Percentiles rank a stretch among this genome's conserved stretches.
Evolutionary conservation across 192 early-diverging fungal species (phyloP).

Genomic region (Coemansia sp.): DNA sequence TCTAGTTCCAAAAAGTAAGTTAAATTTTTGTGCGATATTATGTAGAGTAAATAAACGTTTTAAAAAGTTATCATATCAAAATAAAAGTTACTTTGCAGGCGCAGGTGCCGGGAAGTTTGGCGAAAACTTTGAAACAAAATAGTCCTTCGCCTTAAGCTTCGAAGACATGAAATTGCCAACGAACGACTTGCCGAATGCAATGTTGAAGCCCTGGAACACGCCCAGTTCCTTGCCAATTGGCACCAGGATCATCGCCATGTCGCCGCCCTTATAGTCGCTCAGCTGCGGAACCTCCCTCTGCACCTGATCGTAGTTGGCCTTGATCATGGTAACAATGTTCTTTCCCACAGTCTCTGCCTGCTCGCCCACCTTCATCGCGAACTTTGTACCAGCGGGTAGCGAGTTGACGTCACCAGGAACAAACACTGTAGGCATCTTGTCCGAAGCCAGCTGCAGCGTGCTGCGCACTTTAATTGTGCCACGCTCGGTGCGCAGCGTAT

Average conservation of each 20-base stretch:
- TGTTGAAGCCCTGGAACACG: constrained; percentile 34
- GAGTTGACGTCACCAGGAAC: constrained; percentile 55
- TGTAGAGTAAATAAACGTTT: too few species aligned
- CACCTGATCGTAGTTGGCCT: constrained; percentile 8
- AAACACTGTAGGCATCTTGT: constrained; percentile 46
- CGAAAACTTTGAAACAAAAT: constrained; percentile 10
- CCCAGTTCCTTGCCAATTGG: constrained; percentile 40
- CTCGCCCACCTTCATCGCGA: constrained; percentile 20
- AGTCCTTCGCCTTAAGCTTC: constrained; percentile 40
- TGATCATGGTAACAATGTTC: constrained; percentile 32
- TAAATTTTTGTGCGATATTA: too few species aligned
- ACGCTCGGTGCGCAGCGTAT: constrained; percentile 22
- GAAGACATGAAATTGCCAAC: constrained; percentile 25
- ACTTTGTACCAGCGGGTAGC: constrained; percentile 32
- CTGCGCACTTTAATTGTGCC: constrained; percentile 48
- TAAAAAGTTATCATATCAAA: too few species aligned
- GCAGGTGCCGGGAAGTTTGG: too few species aligned
- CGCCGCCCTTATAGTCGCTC: constrained; percentile 23
- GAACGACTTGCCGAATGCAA: constrained; percentile 36
- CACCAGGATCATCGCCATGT: constrained; percentile 26
- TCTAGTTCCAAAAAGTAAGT: neutral
- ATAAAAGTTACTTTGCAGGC: too few species aligned
- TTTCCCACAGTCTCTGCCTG: constrained; percentile 20
- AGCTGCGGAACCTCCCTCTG: constrained; percentile 1
- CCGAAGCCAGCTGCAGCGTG: constrained; percentile 50